These are phyloP conservation scores for Phaeotremella fagi DNA, from an alignment of 768 basidiomycete genomes.

Conservation along the genomic window DNA sequence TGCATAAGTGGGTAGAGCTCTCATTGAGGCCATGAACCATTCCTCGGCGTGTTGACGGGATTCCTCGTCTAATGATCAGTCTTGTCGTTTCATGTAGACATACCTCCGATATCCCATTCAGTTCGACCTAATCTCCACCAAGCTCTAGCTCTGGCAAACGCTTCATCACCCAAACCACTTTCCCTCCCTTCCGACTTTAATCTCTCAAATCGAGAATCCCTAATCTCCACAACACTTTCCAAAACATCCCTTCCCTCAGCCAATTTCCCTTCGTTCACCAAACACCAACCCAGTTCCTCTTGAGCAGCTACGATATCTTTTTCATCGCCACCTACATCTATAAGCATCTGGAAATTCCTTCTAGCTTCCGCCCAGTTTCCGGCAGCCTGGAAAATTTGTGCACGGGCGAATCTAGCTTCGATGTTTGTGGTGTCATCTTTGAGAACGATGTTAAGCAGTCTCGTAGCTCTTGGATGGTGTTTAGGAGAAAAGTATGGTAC, in stretches of 20 bases:
- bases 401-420: constrained; percentile 66
- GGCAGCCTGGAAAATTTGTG: constrained; percentile 63
- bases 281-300: constrained; percentile 86
- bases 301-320: constrained; percentile 52
- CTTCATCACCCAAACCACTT: constrained; percentile 46
- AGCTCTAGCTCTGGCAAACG: constrained; percentile 66
- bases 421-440: constrained; percentile 60
- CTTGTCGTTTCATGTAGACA: constrained; percentile 31
- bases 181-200: constrained; percentile 46
- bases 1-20: constrained; percentile 68
- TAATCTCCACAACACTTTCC: constrained; percentile 37
- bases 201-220: constrained; percentile 29
- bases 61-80: constrained; percentile 31
- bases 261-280: constrained; percentile 52
- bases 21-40: constrained; percentile 72
- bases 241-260: constrained; percentile 42
- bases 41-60: constrained; percentile 63
- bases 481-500: constrained; percentile 85
- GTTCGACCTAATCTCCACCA: constrained; percentile 80
- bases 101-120: constrained; percentile 68
- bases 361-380: constrained; percentile 67
- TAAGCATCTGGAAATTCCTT: constrained; percentile 59
- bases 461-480: constrained; percentile 72
- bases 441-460: constrained; percentile 69
- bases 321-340: constrained; percentile 39